Evolutionary conservation across 2,329 filamentous ascomycete species (phyloP).

Genomic region (Exophiala aquamarina): DNA sequence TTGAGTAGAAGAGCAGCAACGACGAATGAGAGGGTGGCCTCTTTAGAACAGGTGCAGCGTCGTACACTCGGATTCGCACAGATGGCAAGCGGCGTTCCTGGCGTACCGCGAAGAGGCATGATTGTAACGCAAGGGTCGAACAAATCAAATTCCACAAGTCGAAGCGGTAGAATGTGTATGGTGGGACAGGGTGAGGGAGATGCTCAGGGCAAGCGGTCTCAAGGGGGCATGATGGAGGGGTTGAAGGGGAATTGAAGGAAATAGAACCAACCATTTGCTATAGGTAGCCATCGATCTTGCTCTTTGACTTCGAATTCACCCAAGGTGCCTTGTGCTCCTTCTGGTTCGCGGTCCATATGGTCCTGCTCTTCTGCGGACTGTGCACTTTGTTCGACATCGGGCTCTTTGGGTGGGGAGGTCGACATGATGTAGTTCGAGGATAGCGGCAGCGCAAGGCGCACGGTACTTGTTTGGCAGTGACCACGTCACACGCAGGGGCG

Average conservation of each 20-base stretch:
- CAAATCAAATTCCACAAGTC: conserved; percentile 48
- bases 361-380: conserved; percentile 89
- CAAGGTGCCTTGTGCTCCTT: conserved; percentile 72
- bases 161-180: conserved; percentile 23
- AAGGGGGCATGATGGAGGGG: conserved; percentile 32
- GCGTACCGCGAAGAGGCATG: conserved; percentile 33
- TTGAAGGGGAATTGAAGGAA: conserved; percentile 30
- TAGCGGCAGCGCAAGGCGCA: conserved; percentile 37
- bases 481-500: conserved; percentile 42
- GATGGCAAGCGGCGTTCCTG: conserved; percentile 21
- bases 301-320: conserved; percentile 99
- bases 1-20: conserved; percentile 39
- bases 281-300: conserved; percentile 98
- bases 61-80: conserved; percentile 26
- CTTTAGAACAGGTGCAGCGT: conserved; percentile 25
- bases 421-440: conserved; percentile 73
- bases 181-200: conserved; percentile 1
- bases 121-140: conserved; percentile 45
- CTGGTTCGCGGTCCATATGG: conserved; percentile 73
- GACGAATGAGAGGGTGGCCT: conserved; percentile 36
- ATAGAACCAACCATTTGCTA: conserved; percentile 94
- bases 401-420: conserved; percentile 86
- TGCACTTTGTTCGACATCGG: conserved; percentile 85
- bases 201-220: conserved; percentile 6
- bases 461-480: conserved; percentile 38